Percentiles rank a stretch among this genome's conserved stretches.
phyloP scores from a whole-genome alignment of 1,284 basidiomycete species.

The Schizophyllum amplum region DNA sequence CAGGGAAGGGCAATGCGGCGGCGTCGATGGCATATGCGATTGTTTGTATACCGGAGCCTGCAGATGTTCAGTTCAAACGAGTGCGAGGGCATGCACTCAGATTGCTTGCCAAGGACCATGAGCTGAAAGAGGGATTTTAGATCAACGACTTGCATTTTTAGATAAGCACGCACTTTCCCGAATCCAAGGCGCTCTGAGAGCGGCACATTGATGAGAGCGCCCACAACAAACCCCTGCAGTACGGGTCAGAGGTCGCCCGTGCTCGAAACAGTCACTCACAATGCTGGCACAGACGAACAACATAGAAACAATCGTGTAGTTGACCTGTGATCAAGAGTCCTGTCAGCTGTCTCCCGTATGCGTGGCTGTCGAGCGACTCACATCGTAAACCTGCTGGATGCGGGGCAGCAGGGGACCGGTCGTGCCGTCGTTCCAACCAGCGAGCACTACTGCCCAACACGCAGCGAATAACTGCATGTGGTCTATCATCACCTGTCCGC shows the following conservation, averaged over 20 bases:
- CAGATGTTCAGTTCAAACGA: too few species aligned
- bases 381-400: conserved; percentile 4
- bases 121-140: background rate
- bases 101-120: conserved; percentile 3
- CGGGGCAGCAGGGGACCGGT: conserved; percentile 11
- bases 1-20: conserved; percentile 12
- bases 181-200: conserved; percentile 43
- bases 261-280: background rate
- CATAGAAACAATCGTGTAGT: conserved; percentile 38
- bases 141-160: background rate
- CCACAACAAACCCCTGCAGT: conserved; percentile 30
- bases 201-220: conserved; percentile 37
- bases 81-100: background rate
- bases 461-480: background rate
- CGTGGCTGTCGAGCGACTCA: background rate
- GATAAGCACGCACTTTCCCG: conserved; percentile 32
- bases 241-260: background rate
- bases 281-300: conserved; percentile 44
- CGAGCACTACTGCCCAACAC: background rate
- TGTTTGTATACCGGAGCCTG: conserved; percentile 7
- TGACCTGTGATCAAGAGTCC: conserved; percentile 20
- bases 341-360: background rate
- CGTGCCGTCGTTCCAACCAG: conserved; percentile 11
- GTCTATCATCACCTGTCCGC: background rate
- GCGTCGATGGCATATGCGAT: conserved; percentile 13